Percentiles rank a stretch among this genome's conserved stretches.
These are phyloP conservation scores for Plasmodium chabaudi DNA, from an alignment of 169 alveolate genomes.

Conservation along the genomic window DNA sequence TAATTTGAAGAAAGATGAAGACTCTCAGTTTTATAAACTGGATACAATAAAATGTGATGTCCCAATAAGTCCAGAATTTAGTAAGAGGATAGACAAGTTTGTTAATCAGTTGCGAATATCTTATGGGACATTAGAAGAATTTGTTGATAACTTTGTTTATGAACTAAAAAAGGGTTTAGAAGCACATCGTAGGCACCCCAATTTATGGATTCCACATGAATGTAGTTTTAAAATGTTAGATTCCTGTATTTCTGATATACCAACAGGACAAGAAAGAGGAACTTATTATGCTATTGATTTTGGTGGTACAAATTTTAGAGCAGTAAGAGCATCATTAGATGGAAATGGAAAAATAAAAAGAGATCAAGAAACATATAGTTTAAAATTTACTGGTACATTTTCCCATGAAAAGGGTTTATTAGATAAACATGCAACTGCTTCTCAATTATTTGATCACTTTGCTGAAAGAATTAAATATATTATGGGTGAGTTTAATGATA, in stretches of 20 bases:
- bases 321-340: constrained; percentile 87
- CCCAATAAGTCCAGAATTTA: constrained; percentile 39
- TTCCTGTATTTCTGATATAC: constrained; percentile 86
- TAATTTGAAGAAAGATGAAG: constrained; percentile 32
- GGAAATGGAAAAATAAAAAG: constrained; percentile 89
- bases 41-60: constrained; percentile 62
- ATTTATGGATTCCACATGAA: constrained; percentile 85
- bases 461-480: constrained; percentile 82
- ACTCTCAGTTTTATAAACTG: constrained; percentile 24
- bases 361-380: constrained; percentile 80
- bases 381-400: constrained; percentile 82
- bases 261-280: constrained; percentile 92
- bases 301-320: constrained; percentile 92
- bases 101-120: constrained; percentile 58
- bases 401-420: constrained; percentile 86
- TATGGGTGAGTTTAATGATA: constrained; percentile 83
- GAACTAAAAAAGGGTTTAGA: constrained; percentile 83
- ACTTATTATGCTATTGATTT: constrained; percentile 91
- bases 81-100: constrained; percentile 37
- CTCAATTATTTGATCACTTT: constrained; percentile 87
- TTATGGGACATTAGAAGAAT: constrained; percentile 56
- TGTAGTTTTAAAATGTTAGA: constrained; percentile 90
- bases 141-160: constrained; percentile 68
- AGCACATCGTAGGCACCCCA: constrained; percentile 86
- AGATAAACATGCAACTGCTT: constrained; percentile 88